phyloP scores from a whole-genome alignment of 495 filamentous ascomycete species.

The Aspergillus olivimuriae region DNA sequence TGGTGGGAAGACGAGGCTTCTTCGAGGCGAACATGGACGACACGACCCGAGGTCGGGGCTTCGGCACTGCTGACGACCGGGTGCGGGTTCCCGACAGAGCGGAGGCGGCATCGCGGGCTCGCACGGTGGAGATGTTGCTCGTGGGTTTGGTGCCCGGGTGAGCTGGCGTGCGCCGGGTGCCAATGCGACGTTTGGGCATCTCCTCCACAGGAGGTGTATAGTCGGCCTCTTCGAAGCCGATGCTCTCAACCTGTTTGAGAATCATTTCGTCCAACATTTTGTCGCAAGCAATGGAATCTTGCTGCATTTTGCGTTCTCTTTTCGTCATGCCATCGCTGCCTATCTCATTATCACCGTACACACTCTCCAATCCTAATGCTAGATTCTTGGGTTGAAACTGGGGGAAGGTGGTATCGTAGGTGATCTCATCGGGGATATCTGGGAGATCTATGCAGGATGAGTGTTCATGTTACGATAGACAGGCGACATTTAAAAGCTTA shows the following conservation, averaged over 20 bases:
- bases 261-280: constrained; percentile 54
- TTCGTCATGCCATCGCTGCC: constrained; percentile 63
- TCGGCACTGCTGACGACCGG: constrained; percentile 33
- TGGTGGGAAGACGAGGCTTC: constrained; percentile 36
- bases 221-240: constrained; percentile 42
- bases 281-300: constrained; percentile 38
- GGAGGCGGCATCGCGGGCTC: constrained; percentile 47
- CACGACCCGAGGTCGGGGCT: constrained; percentile 29
- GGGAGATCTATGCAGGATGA: constrained; percentile 52
- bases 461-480: constrained; percentile 29
- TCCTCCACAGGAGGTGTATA: constrained; percentile 15
- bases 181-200: constrained; percentile 16
- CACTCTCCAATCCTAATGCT: constrained; percentile 54
- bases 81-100: constrained; percentile 41
- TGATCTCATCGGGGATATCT: constrained; percentile 72
- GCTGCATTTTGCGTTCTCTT: constrained; percentile 53
- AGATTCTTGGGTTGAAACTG: constrained; percentile 57
- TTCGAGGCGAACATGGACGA: constrained; percentile 33
- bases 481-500: constrained; percentile 16
- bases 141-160: constrained; percentile 15
- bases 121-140: constrained; percentile 37
- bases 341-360: constrained; percentile 57
- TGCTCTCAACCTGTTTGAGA: constrained; percentile 52
- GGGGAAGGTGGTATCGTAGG: constrained; percentile 47
- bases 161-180: constrained; percentile 20